These are phyloP conservation scores for Daldinia sp. DNA, from an alignment of 2,329 filamentous ascomycete genomes.

Conservation along the genomic window DNA sequence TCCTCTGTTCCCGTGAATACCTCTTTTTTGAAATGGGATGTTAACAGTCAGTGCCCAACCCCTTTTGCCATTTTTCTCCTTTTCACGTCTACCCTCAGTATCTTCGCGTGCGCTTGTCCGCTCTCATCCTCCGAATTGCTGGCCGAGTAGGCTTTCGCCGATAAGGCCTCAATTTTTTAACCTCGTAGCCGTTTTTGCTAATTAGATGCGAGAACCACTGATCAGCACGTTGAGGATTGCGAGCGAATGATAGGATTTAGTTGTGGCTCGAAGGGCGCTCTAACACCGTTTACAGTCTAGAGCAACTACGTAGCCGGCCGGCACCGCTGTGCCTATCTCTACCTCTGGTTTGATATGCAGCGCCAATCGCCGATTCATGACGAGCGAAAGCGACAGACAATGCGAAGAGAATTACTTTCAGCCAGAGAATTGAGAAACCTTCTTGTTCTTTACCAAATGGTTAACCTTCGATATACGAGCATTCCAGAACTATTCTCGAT, in stretches of 20 bases:
- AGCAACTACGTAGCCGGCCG: constrained; percentile 27
- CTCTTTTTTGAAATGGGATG: constrained; percentile 16
- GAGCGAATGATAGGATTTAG: constrained; percentile 25
- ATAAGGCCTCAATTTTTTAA: constrained; percentile 12
- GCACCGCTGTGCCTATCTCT: constrained; percentile 22
- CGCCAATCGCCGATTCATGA: constrained; percentile 18
- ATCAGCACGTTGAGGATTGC: neutral
- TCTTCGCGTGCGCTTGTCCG: neutral
- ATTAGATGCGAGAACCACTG: neutral
- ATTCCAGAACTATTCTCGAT: neutral
- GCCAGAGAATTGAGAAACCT: neutral
- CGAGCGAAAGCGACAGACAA: constrained; percentile 8
- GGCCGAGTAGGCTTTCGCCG: neutral
- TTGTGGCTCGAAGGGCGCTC: constrained; percentile 15
- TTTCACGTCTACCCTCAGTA: neutral
- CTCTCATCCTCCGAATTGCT: neutral
- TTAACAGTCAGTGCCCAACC: constrained; percentile 5
- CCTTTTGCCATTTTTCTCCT: neutral
- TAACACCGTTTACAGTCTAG: constrained; percentile 16
- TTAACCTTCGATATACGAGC: neutral
- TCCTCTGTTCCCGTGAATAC: constrained; percentile 17
- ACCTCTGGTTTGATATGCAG: neutral
- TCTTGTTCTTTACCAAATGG: neutral
- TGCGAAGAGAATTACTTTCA: neutral
- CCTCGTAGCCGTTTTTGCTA: constrained; percentile 4